Evolutionary conservation across 352 stramenopile genomes (phyloP), one percentile per base, ranked within the genome.

Genomic region (Pythium biforme): DNA sequence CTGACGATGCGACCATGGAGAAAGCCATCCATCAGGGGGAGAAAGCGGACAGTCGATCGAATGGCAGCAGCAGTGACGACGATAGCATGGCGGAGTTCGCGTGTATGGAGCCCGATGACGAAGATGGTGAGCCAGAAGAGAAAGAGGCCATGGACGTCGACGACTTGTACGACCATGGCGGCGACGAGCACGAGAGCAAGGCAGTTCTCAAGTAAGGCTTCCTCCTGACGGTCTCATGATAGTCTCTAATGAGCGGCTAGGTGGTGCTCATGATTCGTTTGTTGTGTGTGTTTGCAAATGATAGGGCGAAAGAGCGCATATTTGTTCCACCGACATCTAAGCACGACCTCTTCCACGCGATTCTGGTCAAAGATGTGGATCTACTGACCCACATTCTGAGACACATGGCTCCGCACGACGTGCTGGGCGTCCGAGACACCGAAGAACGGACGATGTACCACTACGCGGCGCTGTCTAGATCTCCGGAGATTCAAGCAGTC

Each of bases 381-480:
- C 33, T 66, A 11, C 6, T 70, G n/a, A 61, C 51, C 9, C 23
- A 66, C 11, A 23, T 59, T 2, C 56, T 71, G 20, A 62, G 55
- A 22, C 39, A 47, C 1, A 33, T 62, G 37, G 59, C 51, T 1
- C 64, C 58, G 9, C 34, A 43, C 0, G 51, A 63, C 11, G 45
- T 47, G 15, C 10, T 67, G 12, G 19, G 4, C n/a, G 34, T 66
- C 33, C 51, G 29, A 14, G 58, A 67, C 49, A 27, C 27, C 5
- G 55, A 64, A 3, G 22, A 19, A 20, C 62, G 62, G 3, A 69
- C 62, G 14, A 55, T 69, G 54, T 69, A 64, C 25, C 62, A 64
- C 48, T 69, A 69, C 20, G 62, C 62, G 7, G 62, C 62, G 1
- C 19, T 69, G 37, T 64, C 62, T 0, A 47, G 7, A 0, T 45